phyloP scores from a whole-genome alignment of 805 yeast species.

The Metschnikowia amazonensis region DNA sequence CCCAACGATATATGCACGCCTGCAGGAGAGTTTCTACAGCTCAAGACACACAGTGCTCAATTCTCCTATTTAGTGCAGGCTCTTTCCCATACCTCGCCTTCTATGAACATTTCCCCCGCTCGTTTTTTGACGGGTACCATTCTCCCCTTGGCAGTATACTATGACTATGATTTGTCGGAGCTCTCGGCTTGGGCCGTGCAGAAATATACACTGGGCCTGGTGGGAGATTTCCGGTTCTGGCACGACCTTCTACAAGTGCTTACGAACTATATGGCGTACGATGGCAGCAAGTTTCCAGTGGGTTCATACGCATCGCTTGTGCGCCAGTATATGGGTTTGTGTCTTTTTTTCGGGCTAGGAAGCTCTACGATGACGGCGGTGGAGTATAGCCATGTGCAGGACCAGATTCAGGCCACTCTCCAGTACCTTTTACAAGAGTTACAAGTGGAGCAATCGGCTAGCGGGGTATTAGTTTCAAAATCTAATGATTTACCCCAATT shows the following conservation, averaged over 20 bases:
- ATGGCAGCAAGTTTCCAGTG: background rate
- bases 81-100: conserved; percentile 10
- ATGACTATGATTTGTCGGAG: conserved; percentile 22
- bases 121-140: conserved; percentile 20
- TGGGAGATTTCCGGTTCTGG: conserved; percentile 14
- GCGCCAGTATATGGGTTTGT: conserved; percentile 7
- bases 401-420: conserved; percentile 25
- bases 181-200: conserved; percentile 26
- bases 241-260: conserved; percentile 11
- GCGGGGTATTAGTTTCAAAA: background rate
- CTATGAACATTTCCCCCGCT: conserved; percentile 18
- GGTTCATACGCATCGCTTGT: conserved; percentile 3
- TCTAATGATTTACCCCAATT: background rate
- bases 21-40: conserved; percentile 12
- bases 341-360: conserved; percentile 14
- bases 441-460: background rate
- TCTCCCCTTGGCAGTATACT: conserved; percentile 25
- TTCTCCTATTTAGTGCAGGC: conserved; percentile 27
- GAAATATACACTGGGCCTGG: background rate
- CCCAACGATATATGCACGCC: conserved; percentile 7
- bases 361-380: conserved; percentile 20
- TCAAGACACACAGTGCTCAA: conserved; percentile 13
- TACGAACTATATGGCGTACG: conserved; percentile 1
- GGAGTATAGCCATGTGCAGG: conserved; percentile 29
- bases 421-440: conserved; percentile 5